Evolutionary conservation across 352 stramenopile genomes (phyloP), one percentile per base, ranked within the genome.

Genomic region (Paralagenidium karlingii): DNA sequence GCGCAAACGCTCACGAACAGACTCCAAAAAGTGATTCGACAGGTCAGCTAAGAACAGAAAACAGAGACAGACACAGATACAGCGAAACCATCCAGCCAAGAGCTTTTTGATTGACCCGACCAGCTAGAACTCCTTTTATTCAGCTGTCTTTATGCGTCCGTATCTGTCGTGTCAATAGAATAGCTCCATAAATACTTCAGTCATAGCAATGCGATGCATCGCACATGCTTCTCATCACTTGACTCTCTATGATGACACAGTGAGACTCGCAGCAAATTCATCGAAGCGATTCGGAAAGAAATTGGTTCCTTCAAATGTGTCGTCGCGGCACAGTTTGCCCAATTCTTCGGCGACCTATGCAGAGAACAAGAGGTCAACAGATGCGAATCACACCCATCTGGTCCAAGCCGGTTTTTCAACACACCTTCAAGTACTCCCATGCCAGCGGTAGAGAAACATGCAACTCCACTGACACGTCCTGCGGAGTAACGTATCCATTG

Each of bases 251-350:
- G 51, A 58, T 16, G n/a, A n/a, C n/a, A n/a, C n/a, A n/a, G n/a
- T n/a, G n/a, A n/a, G n/a, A n/a, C n/a, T n/a, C n/a, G 45, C 22
- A 20, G 38, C 48, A 49, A 83, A 85, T 39, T 62, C 22, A 26
- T 61, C 60, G 58, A 96, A 97, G 5, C 54, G 60, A 61, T 98
- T 98, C 2, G 82, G 76, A 60, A 95, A 99, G 47, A 97, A 98
- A 49, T 93, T 86, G 12, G 78, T 82, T 0, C 86, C 89, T 61
- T 98, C 85, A 34, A 97, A 84, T 8, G 84, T 98, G 39, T 96
- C 86, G 58, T 99, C 95, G 41, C 95, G 78, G 64, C 91, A 98
- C 8, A 99, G 50, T 43, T 82, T 84, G 20, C 89, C 91, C 24
- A 90, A 64, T 38, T 92, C 58, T 57, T 99, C 95, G 3, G 90